Conservation (phyloP, 208 protist species). For the Trypanosoma cruzi region DNA sequence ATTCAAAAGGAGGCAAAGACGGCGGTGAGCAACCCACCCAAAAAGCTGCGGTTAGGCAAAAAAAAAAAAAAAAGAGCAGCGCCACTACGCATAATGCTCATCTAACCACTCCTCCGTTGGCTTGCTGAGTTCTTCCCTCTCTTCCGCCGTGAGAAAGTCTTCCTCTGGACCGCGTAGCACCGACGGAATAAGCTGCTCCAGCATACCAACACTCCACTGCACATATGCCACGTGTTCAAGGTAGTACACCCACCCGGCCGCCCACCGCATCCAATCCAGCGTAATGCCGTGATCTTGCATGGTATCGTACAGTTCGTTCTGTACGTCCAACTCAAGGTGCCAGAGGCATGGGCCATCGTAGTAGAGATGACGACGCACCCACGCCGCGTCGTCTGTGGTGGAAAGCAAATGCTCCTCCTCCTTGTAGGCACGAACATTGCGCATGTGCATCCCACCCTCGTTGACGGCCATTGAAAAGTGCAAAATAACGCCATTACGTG, state of each 20-base stretch:
- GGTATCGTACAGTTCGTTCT: constrained; percentile 85
- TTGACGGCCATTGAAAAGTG: constrained; percentile 78
- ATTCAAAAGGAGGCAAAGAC: too few species aligned
- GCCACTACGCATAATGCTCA: constrained; percentile 32
- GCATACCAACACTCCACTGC: constrained; percentile 62
- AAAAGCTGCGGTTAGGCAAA: too few species aligned
- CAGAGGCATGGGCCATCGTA: constrained; percentile 87
- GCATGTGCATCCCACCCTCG: constrained; percentile 86
- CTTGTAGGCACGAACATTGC: constrained; percentile 85
- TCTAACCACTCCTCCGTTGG: constrained; percentile 66
- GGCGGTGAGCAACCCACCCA: too few species aligned
- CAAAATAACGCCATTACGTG: constrained; percentile 70
- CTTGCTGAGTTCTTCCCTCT: constrained; percentile 52
- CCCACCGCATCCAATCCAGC: constrained; percentile 77
- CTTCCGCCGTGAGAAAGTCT: constrained; percentile 60
- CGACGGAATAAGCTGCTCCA: constrained; percentile 69
- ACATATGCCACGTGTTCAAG: constrained; percentile 69
- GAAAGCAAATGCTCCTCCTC: constrained; percentile 33
- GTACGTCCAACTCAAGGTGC: constrained; percentile 83
- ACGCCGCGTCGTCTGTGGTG: constrained; percentile 49
- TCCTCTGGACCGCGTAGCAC: constrained; percentile 51
- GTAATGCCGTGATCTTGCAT: constrained; percentile 86
- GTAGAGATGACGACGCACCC: constrained; percentile 58
- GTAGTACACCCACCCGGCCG: constrained; percentile 78
- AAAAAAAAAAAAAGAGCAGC: not conserved